Percentiles rank a stretch among this genome's conserved stretches.
phyloP scores from a whole-genome alignment of 768 basidiomycete genomes.

The Gloeopeniophorella convolvens region DNA sequence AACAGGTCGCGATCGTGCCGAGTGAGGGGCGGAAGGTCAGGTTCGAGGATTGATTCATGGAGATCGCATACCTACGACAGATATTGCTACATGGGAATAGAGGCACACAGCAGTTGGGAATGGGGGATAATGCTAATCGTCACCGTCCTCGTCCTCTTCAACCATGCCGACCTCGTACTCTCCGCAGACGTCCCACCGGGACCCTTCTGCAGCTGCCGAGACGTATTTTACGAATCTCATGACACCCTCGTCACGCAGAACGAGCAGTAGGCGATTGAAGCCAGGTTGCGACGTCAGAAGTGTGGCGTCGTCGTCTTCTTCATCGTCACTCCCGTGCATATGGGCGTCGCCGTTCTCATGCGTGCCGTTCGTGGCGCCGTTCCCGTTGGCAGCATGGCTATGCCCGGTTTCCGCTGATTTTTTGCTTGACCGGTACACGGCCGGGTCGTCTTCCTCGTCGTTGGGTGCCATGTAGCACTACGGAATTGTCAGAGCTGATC shows the following conservation, averaged over 20 bases:
- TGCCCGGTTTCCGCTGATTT: conserved; percentile 21
- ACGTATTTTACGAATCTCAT: conserved; percentile 96
- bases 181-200: conserved; percentile 87
- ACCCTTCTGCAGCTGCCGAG: conserved; percentile 81
- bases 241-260: conserved; percentile 87
- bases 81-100: conserved; percentile 6
- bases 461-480: conserved; percentile 95
- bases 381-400: conserved; percentile 18
- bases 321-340: conserved; percentile 11
- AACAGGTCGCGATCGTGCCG: conserved; percentile 67
- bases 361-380: conserved; percentile 17
- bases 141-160: conserved; percentile 29
- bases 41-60: conserved; percentile 38
- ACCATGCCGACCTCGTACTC: conserved; percentile 90
- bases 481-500: not conserved
- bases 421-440: conserved; percentile 68
- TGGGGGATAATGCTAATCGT: not conserved
- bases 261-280: conserved; percentile 84
- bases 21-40: conserved; percentile 66
- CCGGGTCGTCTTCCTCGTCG: conserved; percentile 92
- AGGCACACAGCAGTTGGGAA: not conserved
- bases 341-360: conserved; percentile 2
- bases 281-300: conserved; percentile 82
- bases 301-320: conserved; percentile 63
- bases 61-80: not conserved